Evolutionary conservation across 2,329 filamentous ascomycete genomes (phyloP), one percentile per base, ranked within the genome.

Genomic region (Lasiodiplodia theobromae): DNA sequence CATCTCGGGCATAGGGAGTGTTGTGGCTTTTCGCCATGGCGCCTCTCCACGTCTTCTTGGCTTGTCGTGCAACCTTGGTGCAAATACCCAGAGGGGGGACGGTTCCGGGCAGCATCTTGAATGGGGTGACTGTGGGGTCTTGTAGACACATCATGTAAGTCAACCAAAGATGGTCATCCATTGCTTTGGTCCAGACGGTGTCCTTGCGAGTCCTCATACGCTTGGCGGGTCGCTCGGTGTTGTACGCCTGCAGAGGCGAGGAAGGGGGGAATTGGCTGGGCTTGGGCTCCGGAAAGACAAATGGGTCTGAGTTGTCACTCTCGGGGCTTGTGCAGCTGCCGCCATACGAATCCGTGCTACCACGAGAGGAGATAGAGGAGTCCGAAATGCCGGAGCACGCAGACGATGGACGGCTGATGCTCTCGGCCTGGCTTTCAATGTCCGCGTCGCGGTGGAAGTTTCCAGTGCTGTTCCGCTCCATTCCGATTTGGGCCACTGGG

Each of bases 111-210:
- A 89, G 83, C 79, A 87, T 88, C 74, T 90, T 90, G 82, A 90
- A 90, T 0, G 88, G 88, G 1, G 88, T 91, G 58, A 90, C 84
- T 3, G 86, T 88, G 23, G 88, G 88, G 75, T 90, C 88, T 70
- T 88, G 86, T n/a, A 90, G 80, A 75, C 89, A 90, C 66, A 84
- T 82, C 79, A 89, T 86, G 77, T 89, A 91, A 10, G 87, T 88
- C 74, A 88, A 86, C 88, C 88, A 90, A 38, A 91, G 78, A 74
- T 91, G 88, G 68, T 86, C 84, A 74, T 91, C 88, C 87, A 89
- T 90, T 64, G 88, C 87, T 53, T 85, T 79, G 5, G 86, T 89
- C 85, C 88, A 91, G 51, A 78, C 81, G 6, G 78, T 76, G 74
- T 73, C 74, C 54, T 77, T 79, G 63, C 77, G 78, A 44, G 80